These are phyloP conservation scores for Venturia effusa DNA, from an alignment of 2,329 filamentous ascomycete genomes.

Conservation along the genomic window DNA sequence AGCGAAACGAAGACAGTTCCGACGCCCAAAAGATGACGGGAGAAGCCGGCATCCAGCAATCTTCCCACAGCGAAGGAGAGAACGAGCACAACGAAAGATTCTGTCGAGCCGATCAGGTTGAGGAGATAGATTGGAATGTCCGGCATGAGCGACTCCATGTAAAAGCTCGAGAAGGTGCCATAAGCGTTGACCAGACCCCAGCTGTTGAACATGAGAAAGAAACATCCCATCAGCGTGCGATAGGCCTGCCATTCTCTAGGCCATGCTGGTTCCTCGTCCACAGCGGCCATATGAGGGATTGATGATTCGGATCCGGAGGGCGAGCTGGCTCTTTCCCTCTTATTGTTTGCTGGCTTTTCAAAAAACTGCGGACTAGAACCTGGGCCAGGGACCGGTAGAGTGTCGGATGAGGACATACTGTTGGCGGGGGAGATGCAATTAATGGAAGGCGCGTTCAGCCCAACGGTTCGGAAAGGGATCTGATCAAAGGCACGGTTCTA, in stretches of 20 bases:
- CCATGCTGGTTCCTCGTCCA: constrained; percentile 25
- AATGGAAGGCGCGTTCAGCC: neutral
- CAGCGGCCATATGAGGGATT: neutral
- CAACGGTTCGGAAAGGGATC: neutral
- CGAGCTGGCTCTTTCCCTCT: neutral
- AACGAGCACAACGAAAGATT: constrained; percentile 35
- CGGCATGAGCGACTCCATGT: constrained; percentile 34
- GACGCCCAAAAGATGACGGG: constrained; percentile 27
- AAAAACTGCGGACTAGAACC: neutral
- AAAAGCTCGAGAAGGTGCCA: constrained; percentile 40
- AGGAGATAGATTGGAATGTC: constrained; percentile 29
- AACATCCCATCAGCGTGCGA: constrained; percentile 33
- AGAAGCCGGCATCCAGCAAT: constrained; percentile 37
- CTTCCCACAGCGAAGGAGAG: constrained; percentile 37
- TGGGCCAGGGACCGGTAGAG: neutral
- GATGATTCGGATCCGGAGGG: neutral
- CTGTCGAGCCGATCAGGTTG: constrained; percentile 38
- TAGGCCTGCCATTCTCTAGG: constrained; percentile 35
- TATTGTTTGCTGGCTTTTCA: neutral
- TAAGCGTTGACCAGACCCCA: constrained; percentile 40
- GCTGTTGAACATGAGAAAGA: constrained; percentile 40
- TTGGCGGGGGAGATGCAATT: neutral
- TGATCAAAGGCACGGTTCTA: neutral
- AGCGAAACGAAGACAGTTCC: constrained; percentile 32
- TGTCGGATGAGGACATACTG: neutral